Evolutionary conservation across 306 rosid genomes (phyloP).

Genomic region (Nissolia schottii): DNA sequence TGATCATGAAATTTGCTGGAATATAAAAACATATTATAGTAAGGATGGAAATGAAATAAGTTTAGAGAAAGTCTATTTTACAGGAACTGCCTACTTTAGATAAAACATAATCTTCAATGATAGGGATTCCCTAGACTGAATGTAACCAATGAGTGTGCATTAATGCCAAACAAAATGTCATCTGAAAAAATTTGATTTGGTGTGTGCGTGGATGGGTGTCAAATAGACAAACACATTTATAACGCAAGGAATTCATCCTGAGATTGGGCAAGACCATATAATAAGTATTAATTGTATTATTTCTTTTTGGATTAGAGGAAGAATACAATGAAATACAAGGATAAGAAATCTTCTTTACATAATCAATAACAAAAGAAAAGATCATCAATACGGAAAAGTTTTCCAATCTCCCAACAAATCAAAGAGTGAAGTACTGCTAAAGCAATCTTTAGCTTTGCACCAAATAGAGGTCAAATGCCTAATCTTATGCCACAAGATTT

Average conservation of each 20-base stretch:
- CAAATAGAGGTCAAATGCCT: no score
- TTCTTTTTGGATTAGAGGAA: no score
- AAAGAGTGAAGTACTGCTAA: not conserved
- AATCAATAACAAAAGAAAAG: not conserved
- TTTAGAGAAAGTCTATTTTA: not conserved
- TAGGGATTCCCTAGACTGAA: not conserved
- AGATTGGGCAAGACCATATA: not conserved
- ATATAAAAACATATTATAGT: not conserved
- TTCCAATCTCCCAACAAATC: not conserved
- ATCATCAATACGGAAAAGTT: not conserved
- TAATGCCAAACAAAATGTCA: not conserved
- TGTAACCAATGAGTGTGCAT: not conserved
- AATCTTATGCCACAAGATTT: not conserved
- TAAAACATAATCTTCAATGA: not conserved
- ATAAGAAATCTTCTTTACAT: not conserved
- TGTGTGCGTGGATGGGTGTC: not conserved
- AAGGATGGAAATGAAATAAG: not conserved
- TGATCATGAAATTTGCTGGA: conserved; percentile 21
- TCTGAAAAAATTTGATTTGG: not conserved
- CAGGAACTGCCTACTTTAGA: not conserved
- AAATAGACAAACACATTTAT: not conserved
- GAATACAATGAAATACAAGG: not conserved
- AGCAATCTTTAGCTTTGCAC: not conserved
- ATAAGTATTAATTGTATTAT: no score
- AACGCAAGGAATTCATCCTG: not conserved